Conservation (phyloP, 352 stramenopile genomes). For the Globisporangium recalcitrans region DNA sequence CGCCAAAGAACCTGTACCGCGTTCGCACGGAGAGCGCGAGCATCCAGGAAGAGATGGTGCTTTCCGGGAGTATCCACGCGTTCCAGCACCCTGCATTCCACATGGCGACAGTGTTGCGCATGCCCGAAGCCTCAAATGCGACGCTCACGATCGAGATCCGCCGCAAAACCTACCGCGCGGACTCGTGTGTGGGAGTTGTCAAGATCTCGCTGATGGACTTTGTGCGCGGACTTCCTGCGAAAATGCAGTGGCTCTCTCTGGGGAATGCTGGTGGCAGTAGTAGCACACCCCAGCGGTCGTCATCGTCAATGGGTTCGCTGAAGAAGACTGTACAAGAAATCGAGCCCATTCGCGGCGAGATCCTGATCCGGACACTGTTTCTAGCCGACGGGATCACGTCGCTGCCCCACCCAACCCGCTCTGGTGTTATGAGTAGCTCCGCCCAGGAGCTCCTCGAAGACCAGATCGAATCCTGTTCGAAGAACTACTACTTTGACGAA, state of each 20-base stretch:
- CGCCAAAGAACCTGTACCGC: constrained; percentile 33
- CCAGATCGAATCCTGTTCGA: background rate
- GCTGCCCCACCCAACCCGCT: constrained; percentile 35
- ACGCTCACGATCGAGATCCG: constrained; percentile 43
- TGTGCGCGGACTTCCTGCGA: constrained; percentile 52
- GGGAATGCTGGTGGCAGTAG: background rate
- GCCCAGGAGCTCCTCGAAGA: constrained; percentile 38
- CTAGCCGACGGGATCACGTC: constrained; percentile 45
- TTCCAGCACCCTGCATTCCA: constrained; percentile 45
- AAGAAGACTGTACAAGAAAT: constrained; percentile 6
- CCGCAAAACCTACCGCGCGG: constrained; percentile 29
- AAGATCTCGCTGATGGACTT: constrained; percentile 41
- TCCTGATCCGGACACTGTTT: constrained; percentile 54
- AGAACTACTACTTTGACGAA: constrained; percentile 5
- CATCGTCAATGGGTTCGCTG: background rate
- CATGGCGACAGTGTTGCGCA: constrained; percentile 33
- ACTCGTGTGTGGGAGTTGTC: constrained; percentile 27
- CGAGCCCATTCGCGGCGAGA: constrained; percentile 28
- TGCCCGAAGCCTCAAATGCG: constrained; percentile 36
- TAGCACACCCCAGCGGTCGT: background rate
- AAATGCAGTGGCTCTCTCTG: constrained; percentile 55
- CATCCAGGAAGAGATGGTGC: constrained; percentile 45
- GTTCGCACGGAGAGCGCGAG: constrained; percentile 36
- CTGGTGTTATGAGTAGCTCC: constrained; percentile 27
- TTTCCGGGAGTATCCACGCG: constrained; percentile 37